A percentile compares a stretch with the other conserved stretches of the same genome.
Conservation (phyloP, 73 alveolate species). For the Stentor roeselii region DNA sequence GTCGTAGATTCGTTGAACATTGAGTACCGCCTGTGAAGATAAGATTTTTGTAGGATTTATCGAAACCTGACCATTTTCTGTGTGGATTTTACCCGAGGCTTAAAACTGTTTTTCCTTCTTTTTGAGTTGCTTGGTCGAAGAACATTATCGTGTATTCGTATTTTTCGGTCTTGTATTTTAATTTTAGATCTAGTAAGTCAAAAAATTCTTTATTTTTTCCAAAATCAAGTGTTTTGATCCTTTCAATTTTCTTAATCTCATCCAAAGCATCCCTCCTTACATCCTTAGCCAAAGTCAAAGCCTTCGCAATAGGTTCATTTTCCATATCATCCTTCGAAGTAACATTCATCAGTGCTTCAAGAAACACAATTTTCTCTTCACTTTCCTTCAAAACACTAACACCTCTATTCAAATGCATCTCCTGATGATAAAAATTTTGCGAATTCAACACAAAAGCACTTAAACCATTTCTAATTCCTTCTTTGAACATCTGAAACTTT, state of each 20-base stretch:
- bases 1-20: too few relatives aligned
- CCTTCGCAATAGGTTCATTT: not conserved
- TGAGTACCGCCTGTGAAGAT: not conserved
- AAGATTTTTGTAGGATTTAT: too few relatives aligned
- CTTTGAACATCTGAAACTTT: not conserved
- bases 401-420: too few relatives aligned
- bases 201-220: not conserved
- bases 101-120: not conserved
- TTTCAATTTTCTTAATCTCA: not conserved
- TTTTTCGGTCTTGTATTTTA: not conserved
- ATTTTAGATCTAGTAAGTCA: not conserved
- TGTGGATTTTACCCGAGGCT: too few relatives aligned
- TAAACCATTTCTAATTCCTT: constrained; percentile 1
- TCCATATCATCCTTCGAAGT: too few relatives aligned
- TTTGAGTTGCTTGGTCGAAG: not conserved
- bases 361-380: too few relatives aligned
- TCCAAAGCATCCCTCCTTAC: not conserved
- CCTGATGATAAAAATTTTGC: too few relatives aligned
- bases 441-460: too few relatives aligned
- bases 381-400: too few relatives aligned
- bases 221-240: not conserved
- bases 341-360: too few relatives aligned
- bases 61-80: too few relatives aligned
- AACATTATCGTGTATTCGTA: not conserved
- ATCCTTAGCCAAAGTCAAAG: not conserved